Evolutionary conservation across 2,329 filamentous ascomycete genomes (phyloP).

Genomic region (Aspergillus alliaceus): DNA sequence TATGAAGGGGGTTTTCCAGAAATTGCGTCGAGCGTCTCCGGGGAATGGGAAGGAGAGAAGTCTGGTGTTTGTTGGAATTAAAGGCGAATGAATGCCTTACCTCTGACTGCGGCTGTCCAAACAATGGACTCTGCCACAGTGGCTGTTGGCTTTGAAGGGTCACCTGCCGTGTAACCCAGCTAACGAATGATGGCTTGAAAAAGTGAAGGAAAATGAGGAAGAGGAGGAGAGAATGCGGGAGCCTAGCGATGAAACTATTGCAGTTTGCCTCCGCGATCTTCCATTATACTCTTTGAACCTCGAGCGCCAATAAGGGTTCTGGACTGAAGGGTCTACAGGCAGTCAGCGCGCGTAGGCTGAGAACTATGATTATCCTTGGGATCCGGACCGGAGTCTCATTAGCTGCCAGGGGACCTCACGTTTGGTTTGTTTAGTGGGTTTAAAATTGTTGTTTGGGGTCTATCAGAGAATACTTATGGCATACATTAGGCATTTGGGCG

Average conservation of each 20-base stretch:
- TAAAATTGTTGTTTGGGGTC: too few relatives aligned
- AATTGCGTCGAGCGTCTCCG: neutral
- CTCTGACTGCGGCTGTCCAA: neutral
- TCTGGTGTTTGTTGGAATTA: neutral
- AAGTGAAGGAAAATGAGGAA: neutral
- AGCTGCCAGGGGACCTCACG: neutral
- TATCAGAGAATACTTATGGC: neutral
- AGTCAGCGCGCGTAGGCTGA: neutral
- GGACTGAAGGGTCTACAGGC: neutral
- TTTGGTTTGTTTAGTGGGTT: neutral
- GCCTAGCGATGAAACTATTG: neutral
- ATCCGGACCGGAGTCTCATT: neutral
- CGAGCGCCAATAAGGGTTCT: neutral
- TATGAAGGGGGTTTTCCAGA: neutral
- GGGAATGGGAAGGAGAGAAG: neutral
- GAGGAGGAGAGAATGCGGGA: neutral
- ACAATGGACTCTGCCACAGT: conserved; percentile 2
- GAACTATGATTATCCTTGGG: neutral
- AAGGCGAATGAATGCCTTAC: neutral
- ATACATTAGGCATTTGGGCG: neutral
- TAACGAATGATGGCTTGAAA: neutral
- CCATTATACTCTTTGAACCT: neutral
- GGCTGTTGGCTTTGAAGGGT: neutral
- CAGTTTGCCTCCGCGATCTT: neutral
- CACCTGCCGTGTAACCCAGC: neutral